Conservation (phyloP, 805 yeast genomes). For the Lipomyces sp. region DNA sequence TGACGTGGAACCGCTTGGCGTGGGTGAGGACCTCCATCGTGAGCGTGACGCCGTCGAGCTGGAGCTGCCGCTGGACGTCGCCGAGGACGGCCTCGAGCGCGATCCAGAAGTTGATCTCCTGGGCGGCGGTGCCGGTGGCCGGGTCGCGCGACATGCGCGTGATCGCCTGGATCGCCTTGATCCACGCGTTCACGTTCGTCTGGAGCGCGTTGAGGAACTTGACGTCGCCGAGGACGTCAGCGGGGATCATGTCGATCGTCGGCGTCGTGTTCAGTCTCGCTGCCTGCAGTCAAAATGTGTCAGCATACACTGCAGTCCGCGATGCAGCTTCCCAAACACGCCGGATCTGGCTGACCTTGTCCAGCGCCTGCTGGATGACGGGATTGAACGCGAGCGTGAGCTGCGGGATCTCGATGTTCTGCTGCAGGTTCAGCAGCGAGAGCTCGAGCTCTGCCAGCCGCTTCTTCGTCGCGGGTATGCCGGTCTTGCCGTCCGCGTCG, state of each 20-base stretch:
- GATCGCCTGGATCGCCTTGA: conserved; percentile 55
- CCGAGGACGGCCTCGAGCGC: conserved; percentile 61
- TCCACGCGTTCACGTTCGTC: conserved; percentile 68
- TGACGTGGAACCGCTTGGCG: conserved; percentile 77
- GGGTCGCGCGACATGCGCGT: conserved; percentile 55
- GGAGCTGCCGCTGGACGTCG: conserved; percentile 56
- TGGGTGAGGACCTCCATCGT: conserved; percentile 60
- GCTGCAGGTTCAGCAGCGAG: conserved; percentile 65
- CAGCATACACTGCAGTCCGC: no score
- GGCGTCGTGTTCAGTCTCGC: conserved; percentile 30
- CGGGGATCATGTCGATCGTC: conserved; percentile 38
- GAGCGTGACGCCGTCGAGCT: conserved; percentile 50
- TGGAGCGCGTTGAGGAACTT: conserved; percentile 67
- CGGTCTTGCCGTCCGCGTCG: conserved; percentile 27
- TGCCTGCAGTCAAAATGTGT: conserved; percentile 1
- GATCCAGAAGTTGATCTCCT: conserved; percentile 74
- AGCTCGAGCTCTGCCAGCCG: conserved; percentile 65
- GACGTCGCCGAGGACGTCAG: conserved; percentile 48
- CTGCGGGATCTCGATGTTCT: conserved; percentile 66
- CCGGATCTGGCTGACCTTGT: conserved; percentile 32
- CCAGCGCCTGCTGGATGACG: conserved; percentile 43
- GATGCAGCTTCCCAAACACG: conserved; percentile 3
- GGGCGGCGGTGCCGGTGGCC: conserved; percentile 51
- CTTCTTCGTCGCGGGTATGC: conserved; percentile 50
- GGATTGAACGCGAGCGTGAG: conserved; percentile 53